Base-by-base conservation (phyloP, 139 green algal genomes). In the Desmodesmus armatus region DNA sequence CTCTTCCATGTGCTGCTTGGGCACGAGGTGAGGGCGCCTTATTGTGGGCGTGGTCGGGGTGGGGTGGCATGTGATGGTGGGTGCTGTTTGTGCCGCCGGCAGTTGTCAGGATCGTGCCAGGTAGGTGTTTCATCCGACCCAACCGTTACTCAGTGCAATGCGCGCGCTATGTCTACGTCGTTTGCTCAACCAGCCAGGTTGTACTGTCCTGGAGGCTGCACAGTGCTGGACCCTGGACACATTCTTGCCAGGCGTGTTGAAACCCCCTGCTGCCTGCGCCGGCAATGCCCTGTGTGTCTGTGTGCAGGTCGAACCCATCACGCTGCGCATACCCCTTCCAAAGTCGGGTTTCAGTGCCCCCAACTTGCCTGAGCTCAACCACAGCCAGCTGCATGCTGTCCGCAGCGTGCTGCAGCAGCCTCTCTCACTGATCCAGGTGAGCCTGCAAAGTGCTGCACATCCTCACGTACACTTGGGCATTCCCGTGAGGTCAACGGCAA, bases 331-430 rank as follows among this genome's bases (percentile, higher is more conserved):
- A 37, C 88, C 87, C 0, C 65, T 90, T 25, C 91, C 90, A 76
- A 90, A 90, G 82, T 65, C 51, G 3, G 87, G 85, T 35, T 93
- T 97, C 75, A 92, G 86, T 25, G 97, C 96, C 17, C 97, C 95
- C 29, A 92, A 91, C 17, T 92, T 99, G 88, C 97, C 97, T 1
- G 95, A 96, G 60, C 93, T 99, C 41, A 99, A 99, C 90, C 95
- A 98, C 84, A 96, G 90, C 5, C 97, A 99, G 90, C 85, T 94
- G 60, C 80, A 85, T 35, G 80, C 80, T n/a, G 80, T 85, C 25
- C 66, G 80, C 66, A 78, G 80, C 15, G 96, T 98, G 80, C 91
- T 99, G 53, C 83, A 91, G 80, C 85, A 91, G 75, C 96, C 96
- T 15, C 86, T 98, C n/a, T 93, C 84, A 33, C 91, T 98, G n/a